A percentile compares a stretch with the other conserved stretches of the same genome.
These are phyloP conservation scores for Lipomyces spencermartinsiae DNA, from an alignment of 805 yeast genomes.

Conservation along the genomic window DNA sequence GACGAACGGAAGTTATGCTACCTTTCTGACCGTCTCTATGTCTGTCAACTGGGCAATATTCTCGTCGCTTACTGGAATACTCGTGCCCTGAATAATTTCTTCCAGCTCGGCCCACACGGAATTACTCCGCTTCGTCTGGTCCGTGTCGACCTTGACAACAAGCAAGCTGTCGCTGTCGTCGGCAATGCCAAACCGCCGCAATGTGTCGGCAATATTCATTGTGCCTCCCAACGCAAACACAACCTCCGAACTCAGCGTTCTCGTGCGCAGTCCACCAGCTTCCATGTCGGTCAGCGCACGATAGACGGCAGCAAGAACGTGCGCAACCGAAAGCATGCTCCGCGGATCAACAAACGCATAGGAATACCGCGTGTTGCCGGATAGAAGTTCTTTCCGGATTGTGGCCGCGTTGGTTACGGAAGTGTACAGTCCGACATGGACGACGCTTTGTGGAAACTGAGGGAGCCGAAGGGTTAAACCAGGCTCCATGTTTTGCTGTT, in stretches of 20 bases:
- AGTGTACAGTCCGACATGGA: conserved; percentile 54
- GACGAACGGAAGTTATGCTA: not conserved
- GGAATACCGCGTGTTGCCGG: conserved; percentile 57
- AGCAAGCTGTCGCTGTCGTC: conserved; percentile 55
- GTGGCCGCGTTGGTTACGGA: conserved; percentile 54
- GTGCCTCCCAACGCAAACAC: conserved; percentile 72
- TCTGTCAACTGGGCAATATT: conserved; percentile 17
- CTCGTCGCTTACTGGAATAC: conserved; percentile 33
- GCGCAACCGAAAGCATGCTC: conserved; percentile 63
- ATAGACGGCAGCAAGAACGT: conserved; percentile 64
- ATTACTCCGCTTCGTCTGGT: not conserved
- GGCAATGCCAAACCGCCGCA: conserved; percentile 72
- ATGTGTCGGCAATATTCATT: conserved; percentile 73
- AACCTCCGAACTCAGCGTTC: conserved; percentile 72
- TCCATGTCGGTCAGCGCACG: conserved; percentile 62
- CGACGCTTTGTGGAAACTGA: conserved; percentile 31
- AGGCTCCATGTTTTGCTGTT: not conserved
- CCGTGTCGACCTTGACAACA: conserved; percentile 54
- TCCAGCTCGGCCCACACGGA: conserved; percentile 30
- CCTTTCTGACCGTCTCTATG: conserved; percentile 25
- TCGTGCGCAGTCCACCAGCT: conserved; percentile 59
- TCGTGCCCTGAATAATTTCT: conserved; percentile 32
- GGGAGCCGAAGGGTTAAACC: conserved; percentile 16
- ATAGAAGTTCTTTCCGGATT: conserved; percentile 55
- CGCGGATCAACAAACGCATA: conserved; percentile 70